Base-by-base conservation (phyloP, 345 rosid species). In the Syzygium jambos region DNA sequence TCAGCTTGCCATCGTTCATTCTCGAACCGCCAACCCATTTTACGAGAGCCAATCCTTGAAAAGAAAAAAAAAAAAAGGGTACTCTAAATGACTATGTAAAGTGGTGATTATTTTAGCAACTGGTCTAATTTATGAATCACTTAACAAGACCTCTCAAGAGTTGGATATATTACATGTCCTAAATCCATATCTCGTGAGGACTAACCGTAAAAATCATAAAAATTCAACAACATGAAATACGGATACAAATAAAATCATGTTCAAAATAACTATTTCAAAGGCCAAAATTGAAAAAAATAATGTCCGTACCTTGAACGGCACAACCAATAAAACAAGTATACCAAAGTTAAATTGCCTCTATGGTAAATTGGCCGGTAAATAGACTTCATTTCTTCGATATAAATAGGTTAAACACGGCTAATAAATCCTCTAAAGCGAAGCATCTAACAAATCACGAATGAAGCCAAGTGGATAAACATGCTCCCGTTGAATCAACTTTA, bases 101-200 rank as follows among this genome's bases (percentile, higher is more conserved):
- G 6, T 1, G 5, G 6, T 1, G 0, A 65, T 65, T 1, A 2
- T 7, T 30, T 65, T 30, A 2, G 11, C 23, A 2, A 15, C 1
- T 0, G 1, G 0, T 30, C 1, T 8, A 30, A 68, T 68, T 9
- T 34, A 34, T 34, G 7, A 68, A 68, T 65, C 38, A 16, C 22
- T 30, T 6, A 2, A 4, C 9, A 16, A 30, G 6, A 30, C 1
- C 12, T 30, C 23, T 68, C 2, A 2, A 1, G 0, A 30, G 12
- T 30, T 30, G 7, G 43, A 30, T 9, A 2, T 16, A 9, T 30
- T 19, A 9, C 11, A 9, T 2, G 5, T 68, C 2, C 1, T 30
- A 34, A 34, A 34, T 5, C 43, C 22, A 73, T 12, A 1, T 17
- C 3, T 5, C 19, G 25, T 2, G 14, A 73, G 80, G 80, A 34